Conservation (phyloP, 495 filamentous ascomycete species). For the Tirmania nivea region DNA sequence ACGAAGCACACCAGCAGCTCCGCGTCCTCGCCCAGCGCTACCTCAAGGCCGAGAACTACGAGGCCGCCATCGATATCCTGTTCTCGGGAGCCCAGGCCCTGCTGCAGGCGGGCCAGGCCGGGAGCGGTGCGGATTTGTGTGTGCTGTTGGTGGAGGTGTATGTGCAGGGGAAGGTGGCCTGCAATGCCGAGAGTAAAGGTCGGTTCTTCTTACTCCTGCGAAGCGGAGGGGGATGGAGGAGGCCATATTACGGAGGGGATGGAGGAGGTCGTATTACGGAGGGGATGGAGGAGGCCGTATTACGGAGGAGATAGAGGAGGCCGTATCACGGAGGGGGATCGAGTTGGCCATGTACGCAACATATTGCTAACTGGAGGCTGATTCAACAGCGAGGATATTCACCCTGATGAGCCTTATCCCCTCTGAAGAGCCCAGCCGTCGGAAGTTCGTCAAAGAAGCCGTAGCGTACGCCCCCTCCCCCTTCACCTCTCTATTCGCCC, state of each 20-base stretch:
- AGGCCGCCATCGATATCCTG: constrained; percentile 67
- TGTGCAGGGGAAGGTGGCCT: too few species aligned
- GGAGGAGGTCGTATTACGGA: too few species aligned
- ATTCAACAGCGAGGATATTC: constrained; percentile 30
- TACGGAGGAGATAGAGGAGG: too few species aligned
- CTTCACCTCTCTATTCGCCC: background rate
- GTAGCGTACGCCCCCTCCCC: constrained; percentile 35
- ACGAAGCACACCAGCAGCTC: constrained; percentile 95
- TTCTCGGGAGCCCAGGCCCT: constrained; percentile 65
- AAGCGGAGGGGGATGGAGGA: background rate
- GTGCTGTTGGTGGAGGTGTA: constrained; percentile 72
- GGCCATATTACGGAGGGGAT: background rate
- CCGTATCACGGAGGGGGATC: too few species aligned
- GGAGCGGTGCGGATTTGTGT: constrained; percentile 77
- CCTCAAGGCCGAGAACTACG: constrained; percentile 61
- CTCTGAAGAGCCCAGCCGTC: constrained; percentile 64
- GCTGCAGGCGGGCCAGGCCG: constrained; percentile 70
- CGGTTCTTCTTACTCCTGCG: background rate
- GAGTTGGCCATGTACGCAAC: too few species aligned
- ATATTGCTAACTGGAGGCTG: background rate
- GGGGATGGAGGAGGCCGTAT: too few species aligned
- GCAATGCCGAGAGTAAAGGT: too few species aligned
- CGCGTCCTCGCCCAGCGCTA: constrained; percentile 85
- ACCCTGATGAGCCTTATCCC: constrained; percentile 56
- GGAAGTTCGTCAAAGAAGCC: constrained; percentile 74